Evolutionary conservation across 257 asterid species (phyloP).

Genomic region (Nyctanthes arbortristis): DNA sequence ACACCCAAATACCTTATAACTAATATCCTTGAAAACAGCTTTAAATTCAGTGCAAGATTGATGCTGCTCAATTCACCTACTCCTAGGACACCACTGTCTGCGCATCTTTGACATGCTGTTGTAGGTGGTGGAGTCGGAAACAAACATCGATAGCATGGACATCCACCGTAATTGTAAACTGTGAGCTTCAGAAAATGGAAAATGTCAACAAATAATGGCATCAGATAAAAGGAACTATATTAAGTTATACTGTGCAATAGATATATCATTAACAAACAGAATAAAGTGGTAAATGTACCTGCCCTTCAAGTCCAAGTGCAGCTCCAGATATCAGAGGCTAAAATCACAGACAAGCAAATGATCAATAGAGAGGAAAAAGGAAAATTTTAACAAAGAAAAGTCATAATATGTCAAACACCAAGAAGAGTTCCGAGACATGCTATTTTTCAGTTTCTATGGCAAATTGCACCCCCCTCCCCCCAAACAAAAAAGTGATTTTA

Average conservation of each 20-base stretch:
- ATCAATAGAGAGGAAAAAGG: conserved; percentile 28
- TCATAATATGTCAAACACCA: conserved; percentile 12
- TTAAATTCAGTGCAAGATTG: neutral
- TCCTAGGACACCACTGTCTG: conserved; percentile 97
- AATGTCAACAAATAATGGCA: conserved; percentile 9
- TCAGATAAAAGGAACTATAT: too few species aligned
- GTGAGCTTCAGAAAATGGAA: conserved; percentile 59
- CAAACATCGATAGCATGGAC: conserved; percentile 94
- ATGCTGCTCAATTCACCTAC: conserved; percentile 65
- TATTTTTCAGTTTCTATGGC: too few species aligned
- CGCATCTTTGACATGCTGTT: conserved; percentile 92
- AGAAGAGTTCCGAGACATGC: too few species aligned
- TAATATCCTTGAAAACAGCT: too few species aligned
- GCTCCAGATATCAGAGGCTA: conserved; percentile 98
- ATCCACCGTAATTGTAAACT: conserved; percentile 82
- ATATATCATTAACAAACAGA: too few species aligned
- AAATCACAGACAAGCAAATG: conserved; percentile 20
- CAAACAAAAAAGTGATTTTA: too few species aligned
- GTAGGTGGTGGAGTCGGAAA: conserved; percentile 98
- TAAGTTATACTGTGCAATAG: too few species aligned
- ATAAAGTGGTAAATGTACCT: conserved; percentile 49
- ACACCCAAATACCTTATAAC: too few species aligned
- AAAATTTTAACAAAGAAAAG: neutral
- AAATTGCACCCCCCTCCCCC: too few species aligned
- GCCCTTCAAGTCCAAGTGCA: conserved; percentile 97